Evolutionary conservation across 257 asterid species (phyloP), one percentile per base, ranked within the genome.

Genomic region (Penstemon davidsonii): DNA sequence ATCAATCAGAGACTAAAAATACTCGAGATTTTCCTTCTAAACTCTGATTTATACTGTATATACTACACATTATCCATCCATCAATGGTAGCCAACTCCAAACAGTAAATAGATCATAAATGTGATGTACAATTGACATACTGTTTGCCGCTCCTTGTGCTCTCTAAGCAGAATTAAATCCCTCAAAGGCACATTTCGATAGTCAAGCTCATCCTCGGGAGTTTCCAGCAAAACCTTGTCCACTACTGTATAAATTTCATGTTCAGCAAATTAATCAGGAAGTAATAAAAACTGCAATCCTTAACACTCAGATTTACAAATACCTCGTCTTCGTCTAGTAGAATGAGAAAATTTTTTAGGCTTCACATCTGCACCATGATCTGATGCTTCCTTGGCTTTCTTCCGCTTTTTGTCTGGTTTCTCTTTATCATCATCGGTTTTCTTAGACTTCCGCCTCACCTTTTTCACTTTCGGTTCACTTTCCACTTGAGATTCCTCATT

Each of bases 171-270:
- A 79, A 93, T 80, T 67, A 93, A 71, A 79, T 90, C 96, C 86
- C 88, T 86, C 51, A 93, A 73, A 73, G 92, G 84, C 76, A 88
- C 78, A 72, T 68, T 80, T 66, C 71, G 73, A 71, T 69, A 78
- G 69, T 93, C 95, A 76, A 88, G 75, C 62, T 83, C 96, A 40
- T 90, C 96, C 72, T 89, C 91, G 36, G 96, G 96, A 55, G 83
- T 85, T 73, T 84, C 86, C 68, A 93, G 82, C 74, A 90, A 80
- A 70, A 59, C 79, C 84, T 83, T 81, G 86, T 88, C 86, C 81
- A 88, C 99, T 88, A 70, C 47, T 71, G 66, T 60, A 63, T 8
- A 77, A 67, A 78, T 9, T 47, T 52, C 69, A 41, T 8, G 18
- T 65, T 73, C 39, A 73, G 73, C 68, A 72, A 13, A 66, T 40